phyloP scores from a whole-genome alignment of 129 eudicot genomes.

The Saussurea involucrata region DNA sequence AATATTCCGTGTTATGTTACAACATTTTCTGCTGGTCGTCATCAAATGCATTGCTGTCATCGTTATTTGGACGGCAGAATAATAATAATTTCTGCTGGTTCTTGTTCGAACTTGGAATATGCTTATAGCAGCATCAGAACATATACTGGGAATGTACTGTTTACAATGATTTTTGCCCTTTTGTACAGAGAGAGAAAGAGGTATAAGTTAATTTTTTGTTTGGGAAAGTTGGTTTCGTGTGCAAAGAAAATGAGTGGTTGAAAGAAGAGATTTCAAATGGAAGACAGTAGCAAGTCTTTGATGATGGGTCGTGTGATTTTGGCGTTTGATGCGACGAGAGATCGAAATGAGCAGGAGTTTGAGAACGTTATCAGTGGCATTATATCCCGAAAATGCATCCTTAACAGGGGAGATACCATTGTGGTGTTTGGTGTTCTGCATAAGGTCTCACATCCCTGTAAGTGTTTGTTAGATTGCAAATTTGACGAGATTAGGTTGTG shows the following conservation, averaged over 20 bases:
- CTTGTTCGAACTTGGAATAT: neutral
- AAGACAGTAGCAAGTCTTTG: constrained; percentile 21
- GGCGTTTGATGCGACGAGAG: constrained; percentile 69
- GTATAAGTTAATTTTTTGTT: neutral
- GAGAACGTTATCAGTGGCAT: constrained; percentile 36
- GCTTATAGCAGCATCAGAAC: neutral
- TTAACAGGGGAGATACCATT: constrained; percentile 61
- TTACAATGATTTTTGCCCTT: constrained; percentile 14
- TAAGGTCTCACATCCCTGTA: constrained; percentile 60
- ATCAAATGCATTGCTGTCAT: no score
- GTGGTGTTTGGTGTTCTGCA: constrained; percentile 60
- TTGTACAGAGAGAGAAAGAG: neutral
- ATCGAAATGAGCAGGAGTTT: constrained; percentile 46
- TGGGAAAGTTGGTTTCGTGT: neutral
- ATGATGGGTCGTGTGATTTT: constrained; percentile 50
- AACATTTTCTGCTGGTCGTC: no score
- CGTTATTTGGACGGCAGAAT: constrained; percentile 9
- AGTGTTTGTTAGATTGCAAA: constrained; percentile 23
- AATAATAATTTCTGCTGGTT: neutral
- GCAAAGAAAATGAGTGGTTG: neutral
- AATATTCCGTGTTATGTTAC: no score
- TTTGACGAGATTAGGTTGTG: neutral
- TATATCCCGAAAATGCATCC: constrained; percentile 37
- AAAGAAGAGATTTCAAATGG: constrained; percentile 15
- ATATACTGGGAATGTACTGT: constrained; percentile 20